Evolutionary conservation across 2,329 filamentous ascomycete species (phyloP).

Genomic region (Monosporascus ibericus): DNA sequence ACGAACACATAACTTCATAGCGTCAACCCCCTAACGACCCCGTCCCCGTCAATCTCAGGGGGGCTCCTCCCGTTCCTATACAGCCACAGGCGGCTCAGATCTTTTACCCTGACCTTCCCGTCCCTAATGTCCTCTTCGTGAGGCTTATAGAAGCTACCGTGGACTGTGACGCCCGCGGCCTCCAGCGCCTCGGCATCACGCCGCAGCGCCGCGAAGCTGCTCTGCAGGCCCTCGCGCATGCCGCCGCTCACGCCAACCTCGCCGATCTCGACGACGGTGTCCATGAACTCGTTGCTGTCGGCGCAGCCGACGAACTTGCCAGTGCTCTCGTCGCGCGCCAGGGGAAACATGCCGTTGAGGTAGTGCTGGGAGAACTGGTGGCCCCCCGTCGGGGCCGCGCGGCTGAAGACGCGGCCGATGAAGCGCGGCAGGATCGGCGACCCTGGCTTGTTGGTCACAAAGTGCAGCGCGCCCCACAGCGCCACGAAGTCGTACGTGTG

Average conservation of each 20-base stretch:
- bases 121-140: slow-evolving; percentile 21
- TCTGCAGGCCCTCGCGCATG: slow-evolving; percentile 40
- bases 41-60: slow-evolving; percentile 31
- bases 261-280: slow-evolving; percentile 45
- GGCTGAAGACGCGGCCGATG: slow-evolving; percentile 54
- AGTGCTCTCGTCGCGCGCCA: slow-evolving; percentile 35
- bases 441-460: slow-evolving; percentile 42
- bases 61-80: slow-evolving; percentile 56
- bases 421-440: slow-evolving; percentile 50
- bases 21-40: slow-evolving; percentile 33
- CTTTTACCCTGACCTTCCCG: slow-evolving; percentile 46
- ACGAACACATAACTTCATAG: slow-evolving; percentile 17
- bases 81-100: slow-evolving; percentile 56
- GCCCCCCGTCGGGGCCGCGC: slow-evolving; percentile 43
- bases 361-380: slow-evolving; percentile 58
- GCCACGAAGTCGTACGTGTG: slow-evolving; percentile 70
- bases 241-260: slow-evolving; percentile 37
- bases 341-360: slow-evolving; percentile 55
- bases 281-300: slow-evolving; percentile 54
- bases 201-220: slow-evolving; percentile 32
- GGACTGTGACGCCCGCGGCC: slow-evolving; percentile 27
- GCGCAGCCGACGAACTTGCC: slow-evolving; percentile 37
- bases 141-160: slow-evolving; percentile 24
- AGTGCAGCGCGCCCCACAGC: slow-evolving; percentile 67
- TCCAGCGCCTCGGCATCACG: slow-evolving; percentile 10